phyloP scores from a whole-genome alignment of 2,329 filamentous ascomycete genomes.

The Coniochaeta pulveracea region DNA sequence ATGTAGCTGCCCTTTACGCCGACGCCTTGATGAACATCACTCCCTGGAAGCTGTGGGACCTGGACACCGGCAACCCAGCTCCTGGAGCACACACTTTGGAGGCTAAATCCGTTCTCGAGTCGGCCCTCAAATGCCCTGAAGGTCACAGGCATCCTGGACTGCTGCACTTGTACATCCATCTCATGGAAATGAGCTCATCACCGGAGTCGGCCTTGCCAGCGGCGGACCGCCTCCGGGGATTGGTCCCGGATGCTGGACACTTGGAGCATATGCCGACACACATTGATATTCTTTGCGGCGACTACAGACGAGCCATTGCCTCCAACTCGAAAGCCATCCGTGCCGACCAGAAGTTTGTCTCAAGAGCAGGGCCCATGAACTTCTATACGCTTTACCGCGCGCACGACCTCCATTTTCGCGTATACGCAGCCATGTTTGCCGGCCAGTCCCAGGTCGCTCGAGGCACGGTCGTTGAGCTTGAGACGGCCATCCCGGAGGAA shows the following conservation, averaged over 20 bases:
- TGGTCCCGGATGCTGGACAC: slow-evolving; percentile 37
- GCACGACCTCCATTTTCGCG: slow-evolving; percentile 64
- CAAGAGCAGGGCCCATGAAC: slow-evolving; percentile 46
- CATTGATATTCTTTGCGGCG: slow-evolving; percentile 61
- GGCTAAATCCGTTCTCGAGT: slow-evolving; percentile 45
- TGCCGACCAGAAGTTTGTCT: slow-evolving; percentile 57
- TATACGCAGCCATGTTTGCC: slow-evolving; percentile 71
- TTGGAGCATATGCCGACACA: slow-evolving; percentile 73
- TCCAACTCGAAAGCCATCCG: slow-evolving; percentile 56
- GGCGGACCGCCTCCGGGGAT: slow-evolving; percentile 13
- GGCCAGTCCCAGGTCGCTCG: slow-evolving; percentile 53
- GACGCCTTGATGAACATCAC: slow-evolving; percentile 39
- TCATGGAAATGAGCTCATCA: slow-evolving; percentile 15
- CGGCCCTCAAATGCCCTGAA: slow-evolving; percentile 31
- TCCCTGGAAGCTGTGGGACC: slow-evolving; percentile 33
- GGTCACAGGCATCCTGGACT: slow-evolving; percentile 49
- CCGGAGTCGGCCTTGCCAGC: slow-evolving; percentile 12
- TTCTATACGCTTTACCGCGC: slow-evolving; percentile 70
- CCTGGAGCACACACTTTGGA: slow-evolving; percentile 44
- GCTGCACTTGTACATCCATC: slow-evolving; percentile 48
- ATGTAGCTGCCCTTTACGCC: slow-evolving; percentile 52
- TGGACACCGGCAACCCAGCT: slow-evolving; percentile 29
- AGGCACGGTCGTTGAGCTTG: slow-evolving; percentile 46
- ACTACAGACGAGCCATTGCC: slow-evolving; percentile 55
- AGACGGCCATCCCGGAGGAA: slow-evolving; percentile 49